Evolutionary conservation across 176 grass and related monocot species (phyloP), one percentile per base, ranked within the genome.

Genomic region (Musa beccarii): DNA sequence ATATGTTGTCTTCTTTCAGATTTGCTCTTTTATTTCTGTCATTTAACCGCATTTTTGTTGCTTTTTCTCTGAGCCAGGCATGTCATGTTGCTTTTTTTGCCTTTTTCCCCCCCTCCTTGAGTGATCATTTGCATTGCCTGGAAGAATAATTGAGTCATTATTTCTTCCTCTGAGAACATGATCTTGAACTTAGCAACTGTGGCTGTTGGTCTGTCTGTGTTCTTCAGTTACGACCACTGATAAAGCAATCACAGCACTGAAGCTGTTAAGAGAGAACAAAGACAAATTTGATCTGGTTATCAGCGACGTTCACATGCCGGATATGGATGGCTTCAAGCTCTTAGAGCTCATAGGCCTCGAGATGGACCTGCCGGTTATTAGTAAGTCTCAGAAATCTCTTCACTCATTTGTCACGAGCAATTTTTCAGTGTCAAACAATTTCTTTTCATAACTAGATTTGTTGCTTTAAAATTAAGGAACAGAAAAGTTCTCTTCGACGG

Each of bases 351-450:
- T 87, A 10, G 66, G 89, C 16, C 89, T 92, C 7, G 86, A 92
- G 82, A 88, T 96, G 84, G 89, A 92, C 80, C 86, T 99, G 51
- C 96, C 96, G 1, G 87, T 96, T 73, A 90, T 96, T 23, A 90
- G 92, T 92, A 84, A 87, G 96, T 12, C 34, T 10, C 72, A 3
- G 10, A 17, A 29, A 28, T 13, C 26, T 54, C 11, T 55, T 73
- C 71, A 52, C 10, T 20, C 8, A 12, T 13, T 73, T 23, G n/a
- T 73, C 19, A n/a, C 54, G 49, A 1, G 19, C 23, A 55, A 9
- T 54, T 17, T 15, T 73, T 50, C 14, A 50, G 10, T 9, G 2
- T 10, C 21, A 11, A 28, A 9, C 1, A 66, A 3, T 69, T 16
- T 50, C 34, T 43, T 43, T 43, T 43, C 34, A 43, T 43, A 43